phyloP scores from a whole-genome alignment of 2,329 filamentous ascomycete genomes.

The Incumbomyces delicatus region DNA sequence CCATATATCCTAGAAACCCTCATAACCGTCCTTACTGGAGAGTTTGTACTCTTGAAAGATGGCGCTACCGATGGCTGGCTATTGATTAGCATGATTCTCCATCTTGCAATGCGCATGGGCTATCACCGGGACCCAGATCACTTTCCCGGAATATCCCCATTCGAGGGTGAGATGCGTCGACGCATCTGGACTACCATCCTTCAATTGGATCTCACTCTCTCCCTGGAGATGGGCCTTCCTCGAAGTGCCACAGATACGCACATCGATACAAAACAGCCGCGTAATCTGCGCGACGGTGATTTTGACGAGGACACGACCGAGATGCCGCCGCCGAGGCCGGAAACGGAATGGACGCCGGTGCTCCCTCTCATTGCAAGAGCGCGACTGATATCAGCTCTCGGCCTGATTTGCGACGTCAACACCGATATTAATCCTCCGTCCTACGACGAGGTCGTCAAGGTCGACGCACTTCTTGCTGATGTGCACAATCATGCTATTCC shows the following conservation, averaged over 20 bases:
- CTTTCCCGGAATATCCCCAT: constrained; percentile 43
- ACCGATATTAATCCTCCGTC: constrained; percentile 25
- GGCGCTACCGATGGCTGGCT: constrained; percentile 46
- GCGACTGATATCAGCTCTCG: constrained; percentile 28
- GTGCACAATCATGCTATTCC: constrained; percentile 23
- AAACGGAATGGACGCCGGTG: constrained; percentile 42
- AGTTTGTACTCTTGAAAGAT: constrained; percentile 44
- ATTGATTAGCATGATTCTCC: constrained; percentile 45
- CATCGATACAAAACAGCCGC: constrained; percentile 47
- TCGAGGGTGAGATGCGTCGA: constrained; percentile 45
- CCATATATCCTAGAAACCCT: constrained; percentile 45
- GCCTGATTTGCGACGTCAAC: constrained; percentile 30
- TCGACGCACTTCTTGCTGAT: constrained; percentile 29
- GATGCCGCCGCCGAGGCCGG: constrained; percentile 45
- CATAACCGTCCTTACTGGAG: constrained; percentile 45
- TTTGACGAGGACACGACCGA: constrained; percentile 41
- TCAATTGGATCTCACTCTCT: constrained; percentile 51
- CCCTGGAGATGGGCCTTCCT: constrained; percentile 55
- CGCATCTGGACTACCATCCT: constrained; percentile 31
- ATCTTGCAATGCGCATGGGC: constrained; percentile 51
- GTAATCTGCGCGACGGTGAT: constrained; percentile 52
- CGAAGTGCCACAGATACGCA: constrained; percentile 51
- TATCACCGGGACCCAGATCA: constrained; percentile 49
- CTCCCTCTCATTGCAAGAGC: constrained; percentile 30
- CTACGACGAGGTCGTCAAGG: constrained; percentile 28